Evolutionary conservation across 768 basidiomycete species (phyloP).

Genomic region (Leccinellum luteum): DNA sequence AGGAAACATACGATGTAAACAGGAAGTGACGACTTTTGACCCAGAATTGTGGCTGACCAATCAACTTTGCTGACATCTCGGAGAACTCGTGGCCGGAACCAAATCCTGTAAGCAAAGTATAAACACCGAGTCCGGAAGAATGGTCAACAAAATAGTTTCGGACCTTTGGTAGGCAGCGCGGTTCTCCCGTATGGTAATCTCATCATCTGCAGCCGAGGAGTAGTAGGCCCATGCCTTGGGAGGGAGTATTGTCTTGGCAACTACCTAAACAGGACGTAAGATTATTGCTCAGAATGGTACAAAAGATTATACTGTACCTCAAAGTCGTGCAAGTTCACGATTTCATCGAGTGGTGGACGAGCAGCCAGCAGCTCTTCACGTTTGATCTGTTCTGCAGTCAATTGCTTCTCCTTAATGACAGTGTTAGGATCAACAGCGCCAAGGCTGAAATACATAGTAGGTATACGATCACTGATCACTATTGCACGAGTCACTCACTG

Average conservation of each 20-base stretch:
- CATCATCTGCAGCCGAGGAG: constrained; percentile 89
- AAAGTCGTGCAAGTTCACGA: constrained; percentile 89
- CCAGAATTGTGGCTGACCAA: constrained; percentile 80
- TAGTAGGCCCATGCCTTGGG: constrained; percentile 94
- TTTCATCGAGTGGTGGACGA: constrained; percentile 70
- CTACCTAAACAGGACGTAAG: constrained; percentile 44
- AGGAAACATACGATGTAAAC: constrained; percentile 61
- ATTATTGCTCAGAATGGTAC: no score
- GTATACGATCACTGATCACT: background rate
- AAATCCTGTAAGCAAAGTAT: constrained; percentile 47
- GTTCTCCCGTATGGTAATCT: constrained; percentile 85
- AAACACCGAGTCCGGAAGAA: background rate
- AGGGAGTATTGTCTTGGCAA: constrained; percentile 75
- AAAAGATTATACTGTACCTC: constrained; percentile 60
- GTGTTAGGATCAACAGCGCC: constrained; percentile 69
- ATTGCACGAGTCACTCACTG: constrained; percentile 46
- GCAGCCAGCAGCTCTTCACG: constrained; percentile 57
- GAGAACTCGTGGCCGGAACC: constrained; percentile 85
- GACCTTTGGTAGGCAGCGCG: constrained; percentile 86
- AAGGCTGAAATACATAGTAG: constrained; percentile 39
- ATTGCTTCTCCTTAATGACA: constrained; percentile 55
- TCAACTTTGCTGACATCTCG: constrained; percentile 81
- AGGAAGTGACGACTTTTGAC: constrained; percentile 67
- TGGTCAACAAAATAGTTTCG: background rate
- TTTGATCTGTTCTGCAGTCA: constrained; percentile 68